phyloP scores from a whole-genome alignment of 257 asterid genomes.

The Solanum chilense region DNA sequence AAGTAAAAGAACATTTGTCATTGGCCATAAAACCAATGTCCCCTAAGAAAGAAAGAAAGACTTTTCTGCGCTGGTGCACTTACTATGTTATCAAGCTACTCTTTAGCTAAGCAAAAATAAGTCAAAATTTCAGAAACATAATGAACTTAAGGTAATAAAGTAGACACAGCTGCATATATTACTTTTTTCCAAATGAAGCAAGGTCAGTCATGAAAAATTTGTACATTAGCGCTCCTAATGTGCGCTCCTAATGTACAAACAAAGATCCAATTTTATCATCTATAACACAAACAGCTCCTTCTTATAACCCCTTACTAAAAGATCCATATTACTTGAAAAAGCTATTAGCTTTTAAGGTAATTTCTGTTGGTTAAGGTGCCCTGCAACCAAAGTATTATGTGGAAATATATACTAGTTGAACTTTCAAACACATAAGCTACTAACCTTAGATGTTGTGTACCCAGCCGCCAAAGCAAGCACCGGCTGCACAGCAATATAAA shows the following conservation, averaged over 20 bases:
- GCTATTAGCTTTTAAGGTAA: background rate
- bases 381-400: background rate
- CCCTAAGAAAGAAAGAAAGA: background rate
- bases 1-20: background rate
- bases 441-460: constrained; percentile 85
- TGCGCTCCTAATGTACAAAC: background rate
- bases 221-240: background rate
- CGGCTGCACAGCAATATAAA: constrained; percentile 92
- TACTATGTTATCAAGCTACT: background rate
- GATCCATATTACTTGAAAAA: background rate
- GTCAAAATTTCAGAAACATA: background rate
- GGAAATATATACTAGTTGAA: background rate
- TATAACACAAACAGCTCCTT: background rate
- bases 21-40: background rate
- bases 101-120: background rate
- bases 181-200: background rate
- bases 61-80: background rate
- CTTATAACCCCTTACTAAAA: background rate
- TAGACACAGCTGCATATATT: background rate
- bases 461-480: constrained; percentile 99
- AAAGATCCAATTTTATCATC: background rate
- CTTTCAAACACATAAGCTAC: background rate
- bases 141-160: background rate
- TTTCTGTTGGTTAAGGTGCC: background rate
- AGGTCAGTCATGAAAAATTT: background rate